phyloP scores from a whole-genome alignment of 208 protist species.

The Trypanosoma cruzi region DNA sequence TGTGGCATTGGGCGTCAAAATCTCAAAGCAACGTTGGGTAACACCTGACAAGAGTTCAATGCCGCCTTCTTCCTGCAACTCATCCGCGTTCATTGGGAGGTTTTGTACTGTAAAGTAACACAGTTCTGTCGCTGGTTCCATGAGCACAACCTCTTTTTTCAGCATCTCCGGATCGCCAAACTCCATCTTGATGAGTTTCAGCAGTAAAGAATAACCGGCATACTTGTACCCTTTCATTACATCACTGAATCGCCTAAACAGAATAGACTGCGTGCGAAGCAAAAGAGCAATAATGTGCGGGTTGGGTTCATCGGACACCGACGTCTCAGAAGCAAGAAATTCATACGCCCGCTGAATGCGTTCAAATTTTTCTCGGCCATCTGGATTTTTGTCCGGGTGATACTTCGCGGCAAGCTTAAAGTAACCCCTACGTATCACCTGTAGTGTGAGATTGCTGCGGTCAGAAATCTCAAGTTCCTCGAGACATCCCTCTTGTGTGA shows the following conservation, averaged over 20 bases:
- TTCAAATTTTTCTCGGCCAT: constrained; percentile 94
- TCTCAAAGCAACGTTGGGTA: constrained; percentile 72
- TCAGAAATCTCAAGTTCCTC: constrained; percentile 73
- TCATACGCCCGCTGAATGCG: constrained; percentile 91
- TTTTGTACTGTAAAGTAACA: constrained; percentile 91
- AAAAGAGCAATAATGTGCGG: constrained; percentile 70
- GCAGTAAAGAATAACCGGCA: constrained; percentile 92
- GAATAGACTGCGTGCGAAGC: constrained; percentile 92
- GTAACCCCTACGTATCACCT: constrained; percentile 93
- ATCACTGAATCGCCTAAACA: constrained; percentile 86
- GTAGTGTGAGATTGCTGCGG: constrained; percentile 31
- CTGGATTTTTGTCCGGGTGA: constrained; percentile 97
- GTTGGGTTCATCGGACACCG: constrained; percentile 44
- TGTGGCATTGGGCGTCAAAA: constrained; percentile 47
- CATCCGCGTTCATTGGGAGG: constrained; percentile 93
- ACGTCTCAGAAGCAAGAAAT: constrained; percentile 60
- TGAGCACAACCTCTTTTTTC: constrained; percentile 65
- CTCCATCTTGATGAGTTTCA: constrained; percentile 81
- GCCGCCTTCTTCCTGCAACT: constrained; percentile 92
- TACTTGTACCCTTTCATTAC: constrained; percentile 94
- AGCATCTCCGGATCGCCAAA: constrained; percentile 64
- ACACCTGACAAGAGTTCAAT: constrained; percentile 76
- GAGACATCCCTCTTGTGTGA: constrained; percentile 69
- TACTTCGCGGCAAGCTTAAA: constrained; percentile 92
- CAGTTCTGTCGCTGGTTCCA: constrained; percentile 85